phyloP scores from a whole-genome alignment of 2,329 filamentous ascomycete species.

The Pseudogymnoascus sp. region DNA sequence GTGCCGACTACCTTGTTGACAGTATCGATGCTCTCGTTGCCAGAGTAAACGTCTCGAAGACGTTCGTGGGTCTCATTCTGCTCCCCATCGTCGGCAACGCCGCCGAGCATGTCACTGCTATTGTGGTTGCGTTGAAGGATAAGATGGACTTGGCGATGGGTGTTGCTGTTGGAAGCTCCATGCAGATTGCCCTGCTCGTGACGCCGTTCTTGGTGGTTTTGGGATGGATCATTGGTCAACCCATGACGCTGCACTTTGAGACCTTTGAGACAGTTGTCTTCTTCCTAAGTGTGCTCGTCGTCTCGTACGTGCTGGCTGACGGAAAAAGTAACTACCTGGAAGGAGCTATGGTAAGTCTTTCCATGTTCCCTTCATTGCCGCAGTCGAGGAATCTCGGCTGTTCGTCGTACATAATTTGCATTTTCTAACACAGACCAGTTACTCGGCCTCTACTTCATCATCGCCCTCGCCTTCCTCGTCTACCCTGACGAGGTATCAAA shows the following conservation, averaged over 20 bases:
- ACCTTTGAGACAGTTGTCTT: conserved; percentile 73
- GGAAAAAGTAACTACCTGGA: conserved; percentile 79
- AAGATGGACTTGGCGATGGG: conserved; percentile 72
- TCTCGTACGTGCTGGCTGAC: conserved; percentile 70
- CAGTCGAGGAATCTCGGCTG: not conserved
- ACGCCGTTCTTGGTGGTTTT: conserved; percentile 73
- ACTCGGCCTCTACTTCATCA: conserved; percentile 44
- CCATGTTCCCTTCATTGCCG: conserved; percentile 22
- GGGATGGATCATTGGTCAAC: conserved; percentile 63
- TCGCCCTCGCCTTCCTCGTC: conserved; percentile 52
- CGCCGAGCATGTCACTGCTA: conserved; percentile 73
- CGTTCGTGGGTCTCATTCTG: conserved; percentile 71
- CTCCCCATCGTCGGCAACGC: conserved; percentile 76
- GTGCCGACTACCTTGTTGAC: conserved; percentile 69
- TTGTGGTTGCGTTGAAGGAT: conserved; percentile 68
- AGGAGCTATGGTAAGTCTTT: conserved; percentile 55
- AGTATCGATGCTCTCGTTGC: conserved; percentile 67
- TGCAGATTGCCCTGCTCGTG: conserved; percentile 76
- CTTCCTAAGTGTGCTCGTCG: conserved; percentile 65
- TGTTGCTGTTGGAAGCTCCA: conserved; percentile 72
- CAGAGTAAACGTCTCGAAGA: conserved; percentile 65
- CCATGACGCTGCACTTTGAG: conserved; percentile 75
- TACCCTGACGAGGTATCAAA: conserved; percentile 43
- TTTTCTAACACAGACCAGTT: conserved; percentile 11
- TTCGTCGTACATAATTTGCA: conserved; percentile 17